Conservation (phyloP, 768 basidiomycete species). For the Phylloporus rhodoxanthus region DNA sequence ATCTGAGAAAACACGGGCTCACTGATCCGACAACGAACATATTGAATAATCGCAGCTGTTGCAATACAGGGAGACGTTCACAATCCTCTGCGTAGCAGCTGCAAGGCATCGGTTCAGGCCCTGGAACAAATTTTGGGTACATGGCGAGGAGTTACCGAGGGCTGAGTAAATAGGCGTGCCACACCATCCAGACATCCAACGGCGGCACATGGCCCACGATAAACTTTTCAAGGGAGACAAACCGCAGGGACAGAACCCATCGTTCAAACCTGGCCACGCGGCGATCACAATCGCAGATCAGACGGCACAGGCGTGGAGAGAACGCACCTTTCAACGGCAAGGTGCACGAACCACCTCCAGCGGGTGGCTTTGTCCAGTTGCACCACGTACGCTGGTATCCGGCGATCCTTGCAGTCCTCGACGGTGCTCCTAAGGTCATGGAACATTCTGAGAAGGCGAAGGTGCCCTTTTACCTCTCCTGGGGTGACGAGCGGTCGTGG, state of each 20-base stretch:
- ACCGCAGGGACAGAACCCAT: conserved; percentile 27
- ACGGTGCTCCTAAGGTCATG: conserved; percentile 25
- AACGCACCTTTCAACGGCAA: conserved; percentile 35
- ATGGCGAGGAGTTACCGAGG: conserved; percentile 24
- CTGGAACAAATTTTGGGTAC: neutral
- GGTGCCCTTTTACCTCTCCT: conserved; percentile 31
- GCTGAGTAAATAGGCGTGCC: conserved; percentile 38
- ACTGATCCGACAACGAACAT: conserved; percentile 27
- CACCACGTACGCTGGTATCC: conserved; percentile 23
- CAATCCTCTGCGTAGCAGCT: conserved; percentile 33
- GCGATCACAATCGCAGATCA: neutral
- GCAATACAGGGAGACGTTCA: conserved; percentile 24
- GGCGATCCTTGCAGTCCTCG: conserved; percentile 24
- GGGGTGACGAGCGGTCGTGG: conserved; percentile 27
- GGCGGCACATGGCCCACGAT: conserved; percentile 29
- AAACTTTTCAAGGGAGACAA: conserved; percentile 24
- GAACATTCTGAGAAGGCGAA: conserved; percentile 32
- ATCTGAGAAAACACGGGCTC: conserved; percentile 2
- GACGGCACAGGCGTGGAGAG: neutral
- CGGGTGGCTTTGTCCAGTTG: conserved; percentile 25
- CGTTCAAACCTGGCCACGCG: conserved; percentile 28
- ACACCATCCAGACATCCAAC: conserved; percentile 39
- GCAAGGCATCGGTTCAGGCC: conserved; percentile 1
- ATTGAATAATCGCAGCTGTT: conserved; percentile 24
- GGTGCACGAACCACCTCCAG: conserved; percentile 37